phyloP scores from a whole-genome alignment of 352 stramenopile genomes.

The Phytopythium chamaehyphon region DNA sequence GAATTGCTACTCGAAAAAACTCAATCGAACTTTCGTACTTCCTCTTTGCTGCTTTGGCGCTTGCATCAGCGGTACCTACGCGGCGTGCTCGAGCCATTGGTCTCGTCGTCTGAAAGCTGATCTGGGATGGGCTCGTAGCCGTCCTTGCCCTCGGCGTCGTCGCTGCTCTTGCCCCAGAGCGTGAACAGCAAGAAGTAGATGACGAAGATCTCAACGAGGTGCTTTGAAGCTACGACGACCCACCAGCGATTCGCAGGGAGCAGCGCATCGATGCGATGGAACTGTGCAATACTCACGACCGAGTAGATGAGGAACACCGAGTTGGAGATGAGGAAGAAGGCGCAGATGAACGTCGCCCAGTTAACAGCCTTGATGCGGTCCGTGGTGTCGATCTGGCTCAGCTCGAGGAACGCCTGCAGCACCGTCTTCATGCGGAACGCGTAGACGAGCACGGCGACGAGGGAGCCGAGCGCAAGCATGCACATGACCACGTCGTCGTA shows the following conservation, averaged over 20 bases:
- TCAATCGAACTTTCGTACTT: too few species aligned
- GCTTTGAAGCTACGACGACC: conserved; percentile 92
- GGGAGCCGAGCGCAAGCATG: conserved; percentile 83
- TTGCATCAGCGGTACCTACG: conserved; percentile 5
- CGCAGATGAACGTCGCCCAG: conserved; percentile 94
- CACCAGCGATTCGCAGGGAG: conserved; percentile 89
- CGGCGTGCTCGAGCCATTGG: conserved; percentile 20
- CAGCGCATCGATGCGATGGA: conserved; percentile 82
- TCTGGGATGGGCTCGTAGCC: conserved; percentile 80
- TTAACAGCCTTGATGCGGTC: conserved; percentile 94
- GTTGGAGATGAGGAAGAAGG: conserved; percentile 94
- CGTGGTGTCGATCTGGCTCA: conserved; percentile 97
- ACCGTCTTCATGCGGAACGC: conserved; percentile 95
- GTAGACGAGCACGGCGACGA: conserved; percentile 93
- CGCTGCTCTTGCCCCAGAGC: conserved; percentile 79
- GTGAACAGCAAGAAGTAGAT: conserved; percentile 95
- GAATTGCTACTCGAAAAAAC: too few species aligned
- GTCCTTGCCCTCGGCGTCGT: conserved; percentile 62
- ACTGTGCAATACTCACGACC: conserved; percentile 83
- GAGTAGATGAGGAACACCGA: conserved; percentile 84
- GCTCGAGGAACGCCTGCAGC: conserved; percentile 92
- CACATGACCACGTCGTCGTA: conserved; percentile 89
- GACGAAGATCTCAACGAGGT: conserved; percentile 91
- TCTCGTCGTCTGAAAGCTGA: conserved; percentile 52
- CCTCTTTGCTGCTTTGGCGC: too few species aligned